These are phyloP conservation scores for Leccinum pachyderme DNA, from an alignment of 1,284 basidiomycete species.

Conservation along the genomic window DNA sequence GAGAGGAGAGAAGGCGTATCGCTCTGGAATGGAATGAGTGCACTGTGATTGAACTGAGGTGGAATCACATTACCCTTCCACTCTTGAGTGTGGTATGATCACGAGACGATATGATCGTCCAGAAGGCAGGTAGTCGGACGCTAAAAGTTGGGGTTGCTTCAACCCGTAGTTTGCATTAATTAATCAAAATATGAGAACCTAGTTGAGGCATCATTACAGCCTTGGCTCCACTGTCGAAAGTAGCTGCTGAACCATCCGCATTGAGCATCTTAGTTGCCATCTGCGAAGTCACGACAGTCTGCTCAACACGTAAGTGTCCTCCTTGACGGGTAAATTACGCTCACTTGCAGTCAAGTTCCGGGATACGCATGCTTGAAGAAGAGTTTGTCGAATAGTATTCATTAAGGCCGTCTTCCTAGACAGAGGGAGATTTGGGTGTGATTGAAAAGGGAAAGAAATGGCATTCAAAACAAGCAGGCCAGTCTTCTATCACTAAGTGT, in stretches of 20 bases:
- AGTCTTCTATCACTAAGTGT: slow-evolving; percentile 34
- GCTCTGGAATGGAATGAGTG: slow-evolving; percentile 23
- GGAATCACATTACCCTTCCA: slow-evolving; percentile 31
- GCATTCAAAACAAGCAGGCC: slow-evolving; percentile 64
- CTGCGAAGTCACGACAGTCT: slow-evolving; percentile 69
- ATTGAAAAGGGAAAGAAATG: slow-evolving; percentile 64
- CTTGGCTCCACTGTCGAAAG: slow-evolving; percentile 58
- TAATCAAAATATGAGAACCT: slow-evolving; percentile 37
- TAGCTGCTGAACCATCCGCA: slow-evolving; percentile 58
- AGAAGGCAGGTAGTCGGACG: slow-evolving; percentile 34
- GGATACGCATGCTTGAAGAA: slow-evolving; percentile 49
- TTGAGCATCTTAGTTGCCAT: slow-evolving; percentile 65
- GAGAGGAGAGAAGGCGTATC: slow-evolving; percentile 33
- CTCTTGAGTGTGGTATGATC: slow-evolving; percentile 29
- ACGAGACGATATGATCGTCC: slow-evolving; percentile 34
- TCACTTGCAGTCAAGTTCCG: slow-evolving; percentile 50
- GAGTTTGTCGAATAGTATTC: slow-evolving; percentile 49
- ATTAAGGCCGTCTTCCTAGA: slow-evolving; percentile 44
- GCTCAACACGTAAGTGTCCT: slow-evolving; percentile 5
- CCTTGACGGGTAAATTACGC: not conserved
- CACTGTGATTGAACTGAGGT: slow-evolving; percentile 11
- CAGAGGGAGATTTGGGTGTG: slow-evolving; percentile 36
- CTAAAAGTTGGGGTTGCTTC: slow-evolving; percentile 22
- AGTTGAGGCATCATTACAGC: slow-evolving; percentile 64
- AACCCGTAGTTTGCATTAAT: slow-evolving; percentile 7